Evolutionary conservation across 768 basidiomycete species (phyloP), one percentile per base, ranked within the genome.

Genomic region (Lactarius tabidus): DNA sequence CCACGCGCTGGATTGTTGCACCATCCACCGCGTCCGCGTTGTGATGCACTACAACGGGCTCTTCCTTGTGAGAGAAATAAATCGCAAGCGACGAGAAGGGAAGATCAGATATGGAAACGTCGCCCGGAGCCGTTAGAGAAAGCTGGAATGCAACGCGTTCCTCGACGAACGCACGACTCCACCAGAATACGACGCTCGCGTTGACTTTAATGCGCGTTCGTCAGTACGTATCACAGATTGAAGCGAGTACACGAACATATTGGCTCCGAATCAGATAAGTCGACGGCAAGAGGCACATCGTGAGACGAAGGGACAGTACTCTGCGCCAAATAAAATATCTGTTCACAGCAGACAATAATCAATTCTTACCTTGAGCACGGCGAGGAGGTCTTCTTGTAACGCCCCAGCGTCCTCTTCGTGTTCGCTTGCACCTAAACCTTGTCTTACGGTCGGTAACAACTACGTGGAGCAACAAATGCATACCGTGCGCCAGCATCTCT

Each of bases 401-500:
- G 78, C 75, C 43, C 74, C 78, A 0, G 79, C 76, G 43, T 85
- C 84, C 18, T 85, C 84, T 2, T 75, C 67, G 31, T 82, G 69
- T 4, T 65, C 77, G 14, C 71, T 74, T 57, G 70, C 62, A 68
- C 77, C 79, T 82, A 56, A 8, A 38, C 63, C 45, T 33, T 15
- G 14, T 17, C 20, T 33, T 26, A 56, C 51, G 26, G 29, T 55
- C 28, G 18, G 57, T 18, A 43, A 63, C n/a, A 45, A 18, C 29
- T 33, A 28, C 20, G 41, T 26, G n/a, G 9, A 45, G 1, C 51
- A n/a, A 23, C 8, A 31, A 56, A 39, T 28, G 58, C 57, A 73
- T 80, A 91, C 93, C 89, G 70, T 90, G 85, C 12, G 85, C 85
- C 62, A 96, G 77, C 85, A 95, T 88, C 74, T 96, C 93, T 14